These are phyloP conservation scores for Backusella circina DNA, from an alignment of 192 early-diverging fungal species.

Conservation along the genomic window DNA sequence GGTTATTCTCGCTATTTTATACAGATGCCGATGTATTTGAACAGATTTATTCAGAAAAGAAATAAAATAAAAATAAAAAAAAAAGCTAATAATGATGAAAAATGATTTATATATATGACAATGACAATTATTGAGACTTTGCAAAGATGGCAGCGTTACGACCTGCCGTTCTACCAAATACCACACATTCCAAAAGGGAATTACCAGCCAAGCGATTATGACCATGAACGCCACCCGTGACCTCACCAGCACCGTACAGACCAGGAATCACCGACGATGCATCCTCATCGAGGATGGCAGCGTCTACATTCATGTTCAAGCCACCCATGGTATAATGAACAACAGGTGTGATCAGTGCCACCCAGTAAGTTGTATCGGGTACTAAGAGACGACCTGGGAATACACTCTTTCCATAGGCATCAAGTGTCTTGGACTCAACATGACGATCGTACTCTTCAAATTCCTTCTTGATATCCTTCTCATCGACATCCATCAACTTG, in stretches of 20 bases:
- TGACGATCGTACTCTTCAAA: conserved; percentile 22
- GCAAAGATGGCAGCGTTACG: conserved; percentile 11
- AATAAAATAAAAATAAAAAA: not conserved
- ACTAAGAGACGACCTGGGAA: conserved; percentile 14
- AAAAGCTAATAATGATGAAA: not conserved
- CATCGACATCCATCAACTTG: not conserved
- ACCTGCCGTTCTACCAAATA: conserved; percentile 79
- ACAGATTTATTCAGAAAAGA: not conserved
- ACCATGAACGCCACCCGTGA: conserved; percentile 82
- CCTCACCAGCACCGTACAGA: conserved; percentile 74
- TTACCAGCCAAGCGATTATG: conserved; percentile 79
- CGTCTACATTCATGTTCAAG: not conserved
- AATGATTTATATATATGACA: no score
- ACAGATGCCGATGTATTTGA: not conserved
- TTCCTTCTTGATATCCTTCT: not conserved
- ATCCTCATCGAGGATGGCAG: not conserved
- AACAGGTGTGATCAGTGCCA: conserved; percentile 24
- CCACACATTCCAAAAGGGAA: conserved; percentile 79
- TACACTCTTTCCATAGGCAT: conserved; percentile 21
- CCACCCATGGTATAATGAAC: conserved; percentile 35
- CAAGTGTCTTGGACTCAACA: not conserved
- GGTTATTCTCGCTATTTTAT: conserved; percentile 2
- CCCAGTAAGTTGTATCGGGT: conserved; percentile 14
- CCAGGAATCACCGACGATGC: conserved; percentile 50
- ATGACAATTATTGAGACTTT: not conserved